Conservation (phyloP, 441 rosid species). For the Jatropha podagrica region DNA sequence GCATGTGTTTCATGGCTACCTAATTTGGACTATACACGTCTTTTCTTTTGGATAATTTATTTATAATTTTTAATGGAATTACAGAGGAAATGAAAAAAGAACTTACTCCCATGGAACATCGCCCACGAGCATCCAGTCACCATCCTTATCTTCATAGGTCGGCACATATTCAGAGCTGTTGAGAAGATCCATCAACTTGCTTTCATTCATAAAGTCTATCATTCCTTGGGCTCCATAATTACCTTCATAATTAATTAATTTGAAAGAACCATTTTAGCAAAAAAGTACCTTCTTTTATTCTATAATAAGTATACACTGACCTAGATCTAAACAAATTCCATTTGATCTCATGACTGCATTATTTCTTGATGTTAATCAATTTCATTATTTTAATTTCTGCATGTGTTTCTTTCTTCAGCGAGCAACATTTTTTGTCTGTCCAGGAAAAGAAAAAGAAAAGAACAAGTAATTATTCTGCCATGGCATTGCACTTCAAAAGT, state of each 20-base stretch:
- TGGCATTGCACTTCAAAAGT: neutral
- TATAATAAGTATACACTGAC: neutral
- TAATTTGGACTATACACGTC: neutral
- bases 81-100: neutral
- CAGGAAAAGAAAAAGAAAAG: neutral
- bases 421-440: constrained; percentile 13
- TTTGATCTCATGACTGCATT: neutral
- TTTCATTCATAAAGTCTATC: constrained; percentile 95
- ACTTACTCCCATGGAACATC: constrained; percentile 98
- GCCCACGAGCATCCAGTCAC: constrained; percentile 97
- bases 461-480: neutral
- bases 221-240: constrained; percentile 82
- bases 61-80: neutral
- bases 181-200: constrained; percentile 85
- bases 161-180: constrained; percentile 93
- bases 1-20: too few relatives aligned
- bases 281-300: neutral
- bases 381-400: neutral
- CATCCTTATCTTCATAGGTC: constrained; percentile 90
- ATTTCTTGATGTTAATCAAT: too few relatives aligned
- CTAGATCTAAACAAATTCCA: constrained; percentile 5
- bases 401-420: constrained; percentile 5
- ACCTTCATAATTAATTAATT: constrained; percentile 38
- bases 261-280: neutral
- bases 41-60: neutral